phyloP scores from a whole-genome alignment of 2,329 filamentous ascomycete species.

The Macrophomina tecta region DNA sequence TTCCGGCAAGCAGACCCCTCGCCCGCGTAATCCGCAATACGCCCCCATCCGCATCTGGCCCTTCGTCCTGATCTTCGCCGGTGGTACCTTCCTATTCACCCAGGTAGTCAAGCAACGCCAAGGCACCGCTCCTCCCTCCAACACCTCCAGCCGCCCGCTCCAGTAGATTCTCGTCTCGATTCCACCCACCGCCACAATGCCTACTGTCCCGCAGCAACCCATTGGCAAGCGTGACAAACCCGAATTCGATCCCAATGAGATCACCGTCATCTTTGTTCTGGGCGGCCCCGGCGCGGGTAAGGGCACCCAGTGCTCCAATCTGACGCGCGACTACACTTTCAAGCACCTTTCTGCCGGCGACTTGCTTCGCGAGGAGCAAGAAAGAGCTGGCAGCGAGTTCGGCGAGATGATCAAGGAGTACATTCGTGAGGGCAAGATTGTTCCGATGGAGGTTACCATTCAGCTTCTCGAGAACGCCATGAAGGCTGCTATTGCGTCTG shows the following conservation, averaged over 20 bases:
- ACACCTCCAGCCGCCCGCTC: slow-evolving; percentile 26
- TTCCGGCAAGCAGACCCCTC: slow-evolving; percentile 27
- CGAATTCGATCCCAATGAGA: slow-evolving; percentile 75
- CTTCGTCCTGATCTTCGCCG: slow-evolving; percentile 54
- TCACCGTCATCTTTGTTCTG: slow-evolving; percentile 95
- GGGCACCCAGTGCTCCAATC: slow-evolving; percentile 90
- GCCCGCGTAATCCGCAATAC: slow-evolving; percentile 41
- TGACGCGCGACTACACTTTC: slow-evolving; percentile 89
- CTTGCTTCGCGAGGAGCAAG: slow-evolving; percentile 89
- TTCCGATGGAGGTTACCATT: slow-evolving; percentile 98
- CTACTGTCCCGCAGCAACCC: slow-evolving; percentile 37
- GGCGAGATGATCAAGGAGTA: slow-evolving; percentile 90
- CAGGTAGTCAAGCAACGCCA: slow-evolving; percentile 53
- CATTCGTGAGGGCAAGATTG: slow-evolving; percentile 93
- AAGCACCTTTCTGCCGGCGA: slow-evolving; percentile 93
- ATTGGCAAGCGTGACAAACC: slow-evolving; percentile 59
- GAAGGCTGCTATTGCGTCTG: slow-evolving; percentile 67
- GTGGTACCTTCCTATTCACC: slow-evolving; percentile 54
- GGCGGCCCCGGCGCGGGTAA: slow-evolving; percentile 96
- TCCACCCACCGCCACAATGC: slow-evolving; percentile 9
- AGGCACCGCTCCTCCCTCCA: slow-evolving; percentile 38
- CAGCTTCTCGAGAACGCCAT: slow-evolving; percentile 94
- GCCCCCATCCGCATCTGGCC: slow-evolving; percentile 51
- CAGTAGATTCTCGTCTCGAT: neutral
- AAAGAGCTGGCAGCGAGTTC: slow-evolving; percentile 84